Evolutionary conservation across 352 stramenopile species (phyloP), one percentile per base, ranked within the genome.

Genomic region (Albugo laibachii): DNA sequence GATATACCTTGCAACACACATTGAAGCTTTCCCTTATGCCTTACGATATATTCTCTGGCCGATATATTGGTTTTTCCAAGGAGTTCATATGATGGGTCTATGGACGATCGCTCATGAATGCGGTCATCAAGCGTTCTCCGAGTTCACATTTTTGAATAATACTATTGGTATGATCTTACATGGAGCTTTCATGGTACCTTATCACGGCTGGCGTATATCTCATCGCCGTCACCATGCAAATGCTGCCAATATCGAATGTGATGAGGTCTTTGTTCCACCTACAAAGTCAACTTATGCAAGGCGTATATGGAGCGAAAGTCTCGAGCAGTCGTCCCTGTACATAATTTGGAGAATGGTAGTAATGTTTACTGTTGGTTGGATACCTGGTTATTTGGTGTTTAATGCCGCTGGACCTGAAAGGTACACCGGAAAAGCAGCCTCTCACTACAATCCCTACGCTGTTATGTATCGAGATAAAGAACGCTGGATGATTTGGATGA

Each of bases 91-190:
- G 45, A 98, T 93, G 38, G 94, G 93, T 41, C 80, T 97, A 36
- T 98, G 94, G 95, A 92, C 98, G 21, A 58, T 98, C 11, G 94
- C 86, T 0, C 95, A 99, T 61, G 95, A 99, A 61, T 98, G 93
- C 60, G 95, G 95, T 41, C 95, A 99, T 66, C 88, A 97, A 58
- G 83, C 92, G 35, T 99, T 97, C 65, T 96, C 80, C 34, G 72
- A 82, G 15, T 94, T 59, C 38, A 83, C 97, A 66, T 65, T 74
- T 1, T 76, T 97, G 27, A 98, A 99, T 68, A 95, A 99, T 59
- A 44, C 82, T 39, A 80, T 97, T 42, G 95, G 95, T 6, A 92
- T 96, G 55, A 63, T 99, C 49, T 68, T 97, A 37, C 94, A 99
- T 74, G 97, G 95, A 58, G 75, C 80, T 31, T 69, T 99, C 31